Base-by-base conservation (phyloP, 1,284 basidiomycete genomes). In the Cutaneotrichosporon arboriforme region DNA sequence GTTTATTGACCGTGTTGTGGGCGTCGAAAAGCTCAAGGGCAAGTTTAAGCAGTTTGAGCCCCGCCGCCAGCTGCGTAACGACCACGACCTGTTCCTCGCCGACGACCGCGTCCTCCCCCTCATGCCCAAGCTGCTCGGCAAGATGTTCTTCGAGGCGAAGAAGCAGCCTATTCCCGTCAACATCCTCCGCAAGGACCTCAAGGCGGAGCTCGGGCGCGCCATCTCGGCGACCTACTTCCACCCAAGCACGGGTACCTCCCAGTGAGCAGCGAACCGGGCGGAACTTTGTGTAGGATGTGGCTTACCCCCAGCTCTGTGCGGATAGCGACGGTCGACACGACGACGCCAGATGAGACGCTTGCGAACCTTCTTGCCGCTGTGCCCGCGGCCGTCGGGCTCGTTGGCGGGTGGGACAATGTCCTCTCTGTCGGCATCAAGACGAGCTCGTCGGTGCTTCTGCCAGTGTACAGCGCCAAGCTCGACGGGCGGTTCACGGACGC, bases 101-200 rank as follows among this genome's bases (percentile, higher is more conserved):
- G 94, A 98, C 75, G 88, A 94, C 61, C 80, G 92, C 36, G 81
- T 98, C 36, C 78, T 96, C 21, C 85, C 87, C n/a, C 76, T 91
- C 51, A 80, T 97, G 57, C 94, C 94, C 3, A 84, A 83, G 56
- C 74, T 97, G 43, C 79, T 97, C 5, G 96, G 94, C 20, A 86
- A 84, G 57, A 88, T 87, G 64, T 97, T 91, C 80, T 92, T 97
- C 64, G 82, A 89, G 20, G 88, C 90, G 1, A 97, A 97, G 76
- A 98, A 97, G 90, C 88, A 93, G 72, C 94, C 94, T 2, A 88
- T 97, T 46, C 90, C 94, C 2, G 92, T 97, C 37, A 85, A 84
- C 64, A 68, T 98, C 46, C 84, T 81, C 13, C 84, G 85, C 44
- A 92, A 91, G 68, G 86, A 92, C 72, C 78, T 97, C 55, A 93